phyloP scores from a whole-genome alignment of 148 eudicot genomes.

The Persicaria tinctoria region DNA sequence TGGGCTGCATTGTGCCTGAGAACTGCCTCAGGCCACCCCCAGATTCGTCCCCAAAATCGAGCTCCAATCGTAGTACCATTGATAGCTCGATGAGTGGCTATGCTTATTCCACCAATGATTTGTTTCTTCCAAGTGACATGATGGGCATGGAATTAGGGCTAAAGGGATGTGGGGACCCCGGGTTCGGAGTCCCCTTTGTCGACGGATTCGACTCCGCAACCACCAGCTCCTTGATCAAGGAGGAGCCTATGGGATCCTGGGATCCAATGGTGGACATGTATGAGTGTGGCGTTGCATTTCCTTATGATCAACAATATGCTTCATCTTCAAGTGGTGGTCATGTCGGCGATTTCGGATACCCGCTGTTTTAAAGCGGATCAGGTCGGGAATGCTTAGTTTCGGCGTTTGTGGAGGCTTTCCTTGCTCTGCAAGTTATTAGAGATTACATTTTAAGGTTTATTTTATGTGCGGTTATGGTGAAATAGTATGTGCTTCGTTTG shows the following conservation, averaged over 20 bases:
- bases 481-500: background rate
- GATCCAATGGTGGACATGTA: slow-evolving; percentile 9
- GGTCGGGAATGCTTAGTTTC: background rate
- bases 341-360: slow-evolving; percentile 5
- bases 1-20: slow-evolving; percentile 83
- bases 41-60: background rate
- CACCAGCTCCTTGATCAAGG: background rate
- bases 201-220: background rate
- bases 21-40: slow-evolving; percentile 62
- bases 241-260: slow-evolving; percentile 5
- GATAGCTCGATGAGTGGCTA: background rate
- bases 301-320: background rate
- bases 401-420: background rate
- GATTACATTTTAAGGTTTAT: background rate
- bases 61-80: too few species aligned
- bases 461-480: background rate
- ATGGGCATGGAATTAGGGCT: background rate
- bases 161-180: background rate
- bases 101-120: background rate
- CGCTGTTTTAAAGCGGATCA: background rate
- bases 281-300: background rate
- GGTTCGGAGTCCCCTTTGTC: background rate
- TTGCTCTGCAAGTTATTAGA: slow-evolving; percentile 2
- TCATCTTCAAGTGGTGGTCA: background rate
- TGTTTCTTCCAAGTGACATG: background rate